Base-by-base conservation (phyloP, 306 rosid species). In the Vigna mungo region DNA sequence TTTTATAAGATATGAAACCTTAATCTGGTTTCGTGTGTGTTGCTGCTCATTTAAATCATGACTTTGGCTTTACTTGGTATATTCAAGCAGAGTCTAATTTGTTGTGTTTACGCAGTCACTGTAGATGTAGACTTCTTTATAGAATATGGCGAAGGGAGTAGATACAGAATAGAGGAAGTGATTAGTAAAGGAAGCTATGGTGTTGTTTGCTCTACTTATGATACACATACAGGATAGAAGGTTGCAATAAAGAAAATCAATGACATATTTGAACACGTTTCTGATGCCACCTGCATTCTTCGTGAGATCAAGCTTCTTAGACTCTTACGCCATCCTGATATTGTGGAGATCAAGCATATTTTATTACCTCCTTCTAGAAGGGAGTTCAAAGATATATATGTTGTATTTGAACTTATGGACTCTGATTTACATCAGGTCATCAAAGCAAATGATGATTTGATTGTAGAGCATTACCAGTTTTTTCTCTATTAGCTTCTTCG, bases 111-210 rank as follows among this genome's bases (percentile, higher is more conserved):
- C 86, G 88, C 90, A 92, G 97, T 90, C 93, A 47, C 88, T 59
- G 88, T 81, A 17, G 97, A 92, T 48, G 83, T 92, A 80, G 93
- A 92, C 71, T 92, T 92, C 84, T 92, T 92, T 90, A 92, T 96
- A 9, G 97, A 90, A 76, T 92, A 92, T 83, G 97, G 97, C 39
- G 97, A 92, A 85, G 97, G 97, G 80, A 83, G 87, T 81, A 87
- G 96, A 84, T 92, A 92, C 81, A 89, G 74, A 86, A 92, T 92
- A 81, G 97, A 92, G 88, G 97, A 92, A 85, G 97, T 92, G 56
- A 92, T 92, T 78, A 96, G 97, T 27, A 92, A 92, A 85, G 97
- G 97, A 87, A 92, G 97, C 87, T 92, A 92, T 72, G 97, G 97
- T 46, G 96, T 92, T 80, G 97, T 92, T 80, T 92, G 97, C 80